phyloP scores from a whole-genome alignment of 73 alveolate species.

The Effrenium voratum region DNA sequence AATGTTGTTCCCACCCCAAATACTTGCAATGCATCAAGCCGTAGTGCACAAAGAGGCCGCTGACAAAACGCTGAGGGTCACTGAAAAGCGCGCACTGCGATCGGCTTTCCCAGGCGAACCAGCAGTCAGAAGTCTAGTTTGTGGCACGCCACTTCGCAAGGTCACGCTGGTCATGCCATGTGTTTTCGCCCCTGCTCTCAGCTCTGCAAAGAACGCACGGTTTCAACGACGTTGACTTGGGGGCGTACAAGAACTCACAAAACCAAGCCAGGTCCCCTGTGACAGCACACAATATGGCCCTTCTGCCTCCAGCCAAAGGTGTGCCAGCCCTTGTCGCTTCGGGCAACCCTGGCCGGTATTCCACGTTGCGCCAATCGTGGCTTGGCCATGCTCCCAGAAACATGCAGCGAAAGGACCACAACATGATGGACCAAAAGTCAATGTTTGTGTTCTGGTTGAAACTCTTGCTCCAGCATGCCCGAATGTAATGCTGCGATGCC shows the following conservation, averaged over 20 bases:
- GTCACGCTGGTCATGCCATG: not conserved
- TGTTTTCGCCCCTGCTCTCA: not conserved
- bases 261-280: not conserved
- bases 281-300: no score
- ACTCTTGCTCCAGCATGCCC: not conserved
- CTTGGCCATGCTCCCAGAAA: not conserved
- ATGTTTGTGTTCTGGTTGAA: not conserved
- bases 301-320: not conserved
- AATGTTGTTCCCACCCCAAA: not conserved
- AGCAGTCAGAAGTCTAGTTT: not conserved
- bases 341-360: not conserved
- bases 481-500: not conserved
- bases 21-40: not conserved
- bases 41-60: not conserved
- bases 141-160: not conserved
- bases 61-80: not conserved
- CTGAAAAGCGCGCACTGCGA: not conserved
- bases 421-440: not conserved
- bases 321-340: not conserved
- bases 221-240: not conserved
- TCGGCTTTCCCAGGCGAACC: not conserved
- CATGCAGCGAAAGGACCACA: not conserved
- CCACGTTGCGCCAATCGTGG: not conserved
- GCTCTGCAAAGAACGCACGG: not conserved
- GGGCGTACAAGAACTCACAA: not conserved